phyloP scores from a whole-genome alignment of 2,329 filamentous ascomycete genomes.

The Curvularia lunata region DNA sequence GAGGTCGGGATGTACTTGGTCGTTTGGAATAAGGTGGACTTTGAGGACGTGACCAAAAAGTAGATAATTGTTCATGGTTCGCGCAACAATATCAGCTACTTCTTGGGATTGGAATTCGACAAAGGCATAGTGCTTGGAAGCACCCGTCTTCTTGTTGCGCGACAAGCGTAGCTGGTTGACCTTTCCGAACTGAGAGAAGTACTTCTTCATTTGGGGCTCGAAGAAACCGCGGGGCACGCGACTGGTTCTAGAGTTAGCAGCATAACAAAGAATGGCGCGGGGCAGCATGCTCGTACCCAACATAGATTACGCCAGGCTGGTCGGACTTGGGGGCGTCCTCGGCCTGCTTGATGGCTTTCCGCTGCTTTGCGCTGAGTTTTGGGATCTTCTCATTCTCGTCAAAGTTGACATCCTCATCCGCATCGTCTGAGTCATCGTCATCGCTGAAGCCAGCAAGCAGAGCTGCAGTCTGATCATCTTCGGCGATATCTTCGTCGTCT shows the following conservation, averaged over 20 bases:
- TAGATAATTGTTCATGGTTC: slow-evolving; percentile 98
- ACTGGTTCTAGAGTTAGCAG: slow-evolving; percentile 43
- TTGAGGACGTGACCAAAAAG: slow-evolving; percentile 94
- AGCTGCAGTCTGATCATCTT: slow-evolving; percentile 58
- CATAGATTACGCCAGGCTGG: slow-evolving; percentile 80
- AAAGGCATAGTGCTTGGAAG: slow-evolving; percentile 93
- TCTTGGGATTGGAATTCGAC: slow-evolving; percentile 80
- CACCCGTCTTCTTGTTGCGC: slow-evolving; percentile 89
- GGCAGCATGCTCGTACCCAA: slow-evolving; percentile 62
- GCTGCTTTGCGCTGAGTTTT: slow-evolving; percentile 36
- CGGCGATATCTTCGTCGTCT: slow-evolving; percentile 29
- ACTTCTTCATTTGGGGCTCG: slow-evolving; percentile 91
- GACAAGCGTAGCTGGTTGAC: slow-evolving; percentile 82
- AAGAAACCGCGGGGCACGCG: slow-evolving; percentile 96
- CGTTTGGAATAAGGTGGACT: slow-evolving; percentile 77
- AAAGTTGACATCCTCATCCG: slow-evolving; percentile 45
- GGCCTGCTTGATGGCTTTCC: slow-evolving; percentile 57
- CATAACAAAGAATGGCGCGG: background rate
- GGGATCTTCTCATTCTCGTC: slow-evolving; percentile 45
- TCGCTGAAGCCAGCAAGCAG: slow-evolving; percentile 60
- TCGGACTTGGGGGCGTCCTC: slow-evolving; percentile 59
- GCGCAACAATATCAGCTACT: slow-evolving; percentile 88
- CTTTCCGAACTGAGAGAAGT: slow-evolving; percentile 91
- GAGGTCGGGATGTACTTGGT: slow-evolving; percentile 78
- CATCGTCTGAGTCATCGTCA: slow-evolving; percentile 47